Evolutionary conservation across 345 rosid species (phyloP), one percentile per base, ranked within the genome.

Genomic region (Populus tremula): DNA sequence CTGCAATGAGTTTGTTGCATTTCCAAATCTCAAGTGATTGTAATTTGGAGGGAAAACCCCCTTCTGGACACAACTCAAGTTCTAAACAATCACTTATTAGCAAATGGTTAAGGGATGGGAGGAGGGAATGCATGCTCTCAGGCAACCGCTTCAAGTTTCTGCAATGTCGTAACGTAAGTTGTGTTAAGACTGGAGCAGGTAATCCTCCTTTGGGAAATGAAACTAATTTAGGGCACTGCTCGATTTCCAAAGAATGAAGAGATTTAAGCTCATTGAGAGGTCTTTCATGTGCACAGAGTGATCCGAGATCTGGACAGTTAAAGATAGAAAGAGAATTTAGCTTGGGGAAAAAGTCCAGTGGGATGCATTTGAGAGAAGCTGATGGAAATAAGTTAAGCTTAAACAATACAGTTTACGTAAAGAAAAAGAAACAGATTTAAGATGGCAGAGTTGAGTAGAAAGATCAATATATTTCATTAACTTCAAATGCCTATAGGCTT

Each of bases 1-100:
- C 49, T 2, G 33, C 70, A 41, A 77, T 64, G 21, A 77, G 75
- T 25, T 70, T 70, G 45, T 53, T 36, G 33, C 75, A 70, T 7
- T 16, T 18, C 4, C n/a, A 38, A 4, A 77, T 45, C 14, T 29
- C 8, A 21, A 77, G 75, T 70, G 70, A 41, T 20, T 77, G 39
- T 49, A 70, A n/a, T n/a, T 43, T 61, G 10, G 45, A 67, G 39
- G 70, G 70, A 39, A 77, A 62, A 33, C 47, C 62, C 20, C 62
- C 50, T 2, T 62, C 69, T 7, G 76, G 67, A 62, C 74, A 69
- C 18, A 21, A 23, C 75, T 74, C 75, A 10, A 79, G 41, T 79
- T 63, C 70, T 33, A 53, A 20, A 69, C 82, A 68, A 20, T 17
- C 14, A 11, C 3, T 3, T n/a, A 74, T 45, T 68, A 25, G 17